Conservation (phyloP, 495 filamentous ascomycete species). For the Neurospora sp. region DNA sequence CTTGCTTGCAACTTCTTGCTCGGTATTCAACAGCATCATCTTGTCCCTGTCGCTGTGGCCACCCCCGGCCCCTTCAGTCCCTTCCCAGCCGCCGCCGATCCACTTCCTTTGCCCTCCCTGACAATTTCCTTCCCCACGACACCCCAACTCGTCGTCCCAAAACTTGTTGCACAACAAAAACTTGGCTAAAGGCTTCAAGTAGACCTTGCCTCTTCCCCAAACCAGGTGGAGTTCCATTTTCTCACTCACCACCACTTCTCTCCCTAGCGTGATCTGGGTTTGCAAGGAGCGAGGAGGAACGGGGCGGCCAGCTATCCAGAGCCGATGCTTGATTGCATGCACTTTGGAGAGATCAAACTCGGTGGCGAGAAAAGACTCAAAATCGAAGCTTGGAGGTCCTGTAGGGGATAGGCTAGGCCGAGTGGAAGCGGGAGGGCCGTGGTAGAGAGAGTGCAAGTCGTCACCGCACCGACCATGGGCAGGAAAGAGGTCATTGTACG, state of each 20-base stretch:
- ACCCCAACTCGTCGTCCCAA: slow-evolving; percentile 18
- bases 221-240: slow-evolving; percentile 33
- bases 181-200: slow-evolving; percentile 27
- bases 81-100: neutral
- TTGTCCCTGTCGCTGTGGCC: neutral
- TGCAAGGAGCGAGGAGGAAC: slow-evolving; percentile 29
- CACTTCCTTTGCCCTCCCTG: neutral
- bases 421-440: neutral
- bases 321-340: neutral
- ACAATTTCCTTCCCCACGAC: neutral
- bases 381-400: neutral
- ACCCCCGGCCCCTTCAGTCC: neutral
- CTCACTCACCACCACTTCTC: slow-evolving; percentile 35
- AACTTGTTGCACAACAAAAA: slow-evolving; percentile 25
- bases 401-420: neutral
- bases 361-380: neutral
- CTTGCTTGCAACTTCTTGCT: neutral
- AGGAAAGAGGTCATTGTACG: neutral
- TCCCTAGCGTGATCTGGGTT: slow-evolving; percentile 21
- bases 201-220: slow-evolving; percentile 28
- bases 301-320: slow-evolving; percentile 35
- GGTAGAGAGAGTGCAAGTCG: neutral
- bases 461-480: neutral
- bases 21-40: neutral
- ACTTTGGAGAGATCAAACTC: neutral